Conservation (phyloP, 2,329 filamentous ascomycete genomes). For the Ophiostoma triangulosporum region DNA sequence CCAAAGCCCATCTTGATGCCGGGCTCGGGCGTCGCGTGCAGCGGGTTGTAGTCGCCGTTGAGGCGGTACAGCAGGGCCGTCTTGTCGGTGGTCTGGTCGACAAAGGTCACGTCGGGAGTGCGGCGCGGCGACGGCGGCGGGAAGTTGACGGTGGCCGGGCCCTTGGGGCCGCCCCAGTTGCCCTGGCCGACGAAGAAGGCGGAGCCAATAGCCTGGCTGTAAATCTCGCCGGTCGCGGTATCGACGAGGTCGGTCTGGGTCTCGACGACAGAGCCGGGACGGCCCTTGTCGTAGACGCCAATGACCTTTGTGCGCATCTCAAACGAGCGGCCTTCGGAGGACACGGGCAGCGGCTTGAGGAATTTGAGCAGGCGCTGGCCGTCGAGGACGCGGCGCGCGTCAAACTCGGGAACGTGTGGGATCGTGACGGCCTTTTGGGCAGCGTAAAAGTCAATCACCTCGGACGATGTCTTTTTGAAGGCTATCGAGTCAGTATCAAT, state of each 20-base stretch:
- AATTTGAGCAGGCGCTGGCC: conserved; percentile 72
- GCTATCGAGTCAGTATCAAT: conserved; percentile 30
- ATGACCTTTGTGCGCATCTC: conserved; percentile 66
- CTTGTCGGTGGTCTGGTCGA: conserved; percentile 56
- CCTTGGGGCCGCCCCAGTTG: conserved; percentile 81
- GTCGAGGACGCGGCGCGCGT: conserved; percentile 62
- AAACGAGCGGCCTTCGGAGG: conserved; percentile 58
- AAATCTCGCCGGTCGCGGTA: conserved; percentile 52
- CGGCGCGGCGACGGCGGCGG: conserved; percentile 58
- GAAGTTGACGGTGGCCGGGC: conserved; percentile 65
- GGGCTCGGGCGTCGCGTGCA: conserved; percentile 76
- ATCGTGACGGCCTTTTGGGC: conserved; percentile 52
- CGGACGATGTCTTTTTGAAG: conserved; percentile 64
- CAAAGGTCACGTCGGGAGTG: conserved; percentile 55
- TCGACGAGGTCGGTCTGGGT: conserved; percentile 68
- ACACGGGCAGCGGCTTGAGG: conserved; percentile 59
- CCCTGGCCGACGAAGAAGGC: conserved; percentile 71
- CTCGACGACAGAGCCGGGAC: conserved; percentile 68
- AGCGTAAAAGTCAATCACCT: conserved; percentile 77
- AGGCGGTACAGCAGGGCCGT: conserved; percentile 69
- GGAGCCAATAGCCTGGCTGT: conserved; percentile 53
- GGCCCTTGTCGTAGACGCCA: conserved; percentile 83
- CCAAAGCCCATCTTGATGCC: conserved; percentile 85
- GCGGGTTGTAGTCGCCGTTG: conserved; percentile 89
- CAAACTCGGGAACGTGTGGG: conserved; percentile 63